phyloP scores from a whole-genome alignment of 805 yeast genomes.

The Kuraishia ogatae region DNA sequence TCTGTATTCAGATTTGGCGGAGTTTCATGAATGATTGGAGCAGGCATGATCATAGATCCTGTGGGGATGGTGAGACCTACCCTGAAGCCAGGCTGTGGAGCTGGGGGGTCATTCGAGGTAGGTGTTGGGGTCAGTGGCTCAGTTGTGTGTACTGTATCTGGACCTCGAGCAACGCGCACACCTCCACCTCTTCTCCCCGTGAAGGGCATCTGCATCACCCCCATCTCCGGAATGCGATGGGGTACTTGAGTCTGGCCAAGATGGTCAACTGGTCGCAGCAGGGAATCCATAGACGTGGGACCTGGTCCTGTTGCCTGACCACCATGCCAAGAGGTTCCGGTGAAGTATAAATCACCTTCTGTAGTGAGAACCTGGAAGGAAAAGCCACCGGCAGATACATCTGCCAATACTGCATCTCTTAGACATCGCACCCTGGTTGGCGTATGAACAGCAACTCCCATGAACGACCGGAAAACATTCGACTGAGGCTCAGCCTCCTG shows the following conservation, averaged over 20 bases:
- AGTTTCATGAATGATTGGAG: neutral
- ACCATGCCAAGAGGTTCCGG: constrained; percentile 38
- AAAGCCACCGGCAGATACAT: constrained; percentile 57
- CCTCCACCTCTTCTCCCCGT: neutral
- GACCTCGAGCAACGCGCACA: neutral
- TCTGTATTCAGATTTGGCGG: neutral
- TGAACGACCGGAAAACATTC: constrained; percentile 12
- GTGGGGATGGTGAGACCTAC: neutral
- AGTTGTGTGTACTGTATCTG: neutral
- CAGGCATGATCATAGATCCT: neutral
- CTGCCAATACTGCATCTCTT: constrained; percentile 26
- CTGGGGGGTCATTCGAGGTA: neutral
- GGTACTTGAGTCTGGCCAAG: neutral
- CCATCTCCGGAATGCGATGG: neutral
- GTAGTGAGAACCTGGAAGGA: constrained; percentile 50
- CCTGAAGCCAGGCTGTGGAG: neutral
- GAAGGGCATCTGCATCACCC: constrained; percentile 3
- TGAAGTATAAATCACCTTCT: constrained; percentile 45
- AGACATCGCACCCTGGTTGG: constrained; percentile 31
- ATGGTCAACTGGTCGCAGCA: neutral
- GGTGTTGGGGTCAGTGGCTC: constrained; percentile 6
- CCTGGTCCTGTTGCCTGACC: constrained; percentile 32
- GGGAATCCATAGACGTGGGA: constrained; percentile 25
- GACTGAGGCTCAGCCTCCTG: constrained; percentile 17
- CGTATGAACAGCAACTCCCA: constrained; percentile 21